Evolutionary conservation across 2,329 filamentous ascomycete species (phyloP), one percentile per base, ranked within the genome.

Genomic region (Neopestalotiopsis clavispora): DNA sequence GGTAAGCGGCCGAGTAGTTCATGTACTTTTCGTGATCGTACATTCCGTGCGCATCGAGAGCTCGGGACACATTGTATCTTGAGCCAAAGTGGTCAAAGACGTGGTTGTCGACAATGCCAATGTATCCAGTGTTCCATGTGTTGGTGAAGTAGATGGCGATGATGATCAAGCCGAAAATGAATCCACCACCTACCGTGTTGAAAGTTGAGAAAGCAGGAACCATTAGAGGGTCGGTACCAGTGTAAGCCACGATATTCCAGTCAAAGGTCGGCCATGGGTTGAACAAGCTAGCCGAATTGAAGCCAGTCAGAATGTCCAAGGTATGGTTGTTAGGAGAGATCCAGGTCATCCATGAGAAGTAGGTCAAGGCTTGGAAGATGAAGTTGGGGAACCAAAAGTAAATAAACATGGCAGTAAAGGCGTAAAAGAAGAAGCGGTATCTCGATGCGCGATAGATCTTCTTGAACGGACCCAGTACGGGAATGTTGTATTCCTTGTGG

Each of bases 261-360:
- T 69, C 68, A 30, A 56, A 69, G 17, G 68, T 69, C 2, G 68
- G 68, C 65, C 59, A 67, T 17, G 68, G 68, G 52, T 69, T 69
- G 40, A 69, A 65, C 20, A 66, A 45, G 12, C 64, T 30, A 82
- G 72, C 59, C 4, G 58, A 49, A 14, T 69, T 69, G 60, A 69
- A 69, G n/a, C 68, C 68, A 20, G 68, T 69, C n/a, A 69, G 32
- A 20, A 66, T 34, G n/a, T 66, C 64, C 64, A 66, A 34, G 17
- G 45, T 66, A 20, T 66, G 38, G 66, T 79, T 78, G 60, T 74
- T 67, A 4, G 52, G 81, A 0, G 81, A 76, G 63, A 87, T 86
- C 85, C 85, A 87, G 0, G 81, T 81, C 72, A 86, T 82, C 83
- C 84, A 87, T 69, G 78, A 82, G 72, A 87, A 87, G 69, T 77